These are phyloP conservation scores for Rhynchosporium agropyri DNA, from an alignment of 2,329 filamentous ascomycete species.

Conservation along the genomic window DNA sequence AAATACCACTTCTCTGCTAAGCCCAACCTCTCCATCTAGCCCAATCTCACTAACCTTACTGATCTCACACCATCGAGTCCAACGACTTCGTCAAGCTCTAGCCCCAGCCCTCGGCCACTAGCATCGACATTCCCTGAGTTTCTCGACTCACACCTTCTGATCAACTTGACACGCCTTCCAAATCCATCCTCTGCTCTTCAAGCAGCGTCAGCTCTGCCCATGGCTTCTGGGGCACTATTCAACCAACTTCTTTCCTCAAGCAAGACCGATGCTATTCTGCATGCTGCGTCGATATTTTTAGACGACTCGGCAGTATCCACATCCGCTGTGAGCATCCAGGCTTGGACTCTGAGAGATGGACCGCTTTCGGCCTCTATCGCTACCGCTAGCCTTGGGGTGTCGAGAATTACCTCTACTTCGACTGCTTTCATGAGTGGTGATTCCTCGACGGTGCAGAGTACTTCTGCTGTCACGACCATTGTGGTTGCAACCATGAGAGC, in stretches of 20 bases:
- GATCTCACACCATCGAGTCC: too few species aligned
- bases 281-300: constrained; percentile 21
- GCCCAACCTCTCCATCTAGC: constrained; percentile 2
- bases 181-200: constrained; percentile 1
- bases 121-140: constrained; percentile 23
- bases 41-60: not conserved
- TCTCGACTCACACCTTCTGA: constrained; percentile 3
- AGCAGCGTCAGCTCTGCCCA: not conserved
- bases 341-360: constrained; percentile 6
- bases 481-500: constrained; percentile 12
- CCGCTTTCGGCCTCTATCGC: not conserved
- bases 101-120: not conserved
- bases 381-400: not conserved
- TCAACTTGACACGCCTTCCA: constrained; percentile 7
- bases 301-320: not conserved
- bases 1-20: constrained; percentile 2
- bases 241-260: constrained; percentile 12
- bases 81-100: not conserved
- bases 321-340: constrained; percentile 3
- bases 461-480: not conserved
- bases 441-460: not conserved
- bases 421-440: not conserved
- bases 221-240: constrained; percentile 7
- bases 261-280: constrained; percentile 17
- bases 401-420: not conserved